These are phyloP conservation scores for Tetramitus jugosus DNA, from an alignment of 208 protist genomes.

Conservation along the genomic window DNA sequence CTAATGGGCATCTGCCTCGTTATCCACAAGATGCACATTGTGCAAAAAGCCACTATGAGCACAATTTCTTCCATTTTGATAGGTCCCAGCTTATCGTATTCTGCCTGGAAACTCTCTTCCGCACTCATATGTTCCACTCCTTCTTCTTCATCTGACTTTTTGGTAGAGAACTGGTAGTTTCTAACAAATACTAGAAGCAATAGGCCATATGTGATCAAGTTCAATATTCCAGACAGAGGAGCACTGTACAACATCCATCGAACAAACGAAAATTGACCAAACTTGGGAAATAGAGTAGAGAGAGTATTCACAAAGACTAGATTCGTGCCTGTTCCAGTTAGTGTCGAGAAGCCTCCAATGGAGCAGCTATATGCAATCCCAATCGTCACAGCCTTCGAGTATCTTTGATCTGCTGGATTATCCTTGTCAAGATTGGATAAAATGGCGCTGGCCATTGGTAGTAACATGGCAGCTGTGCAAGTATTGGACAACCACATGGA, in stretches of 20 bases:
- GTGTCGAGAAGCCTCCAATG: background rate
- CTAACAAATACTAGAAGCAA: too few relatives aligned
- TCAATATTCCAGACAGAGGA: background rate
- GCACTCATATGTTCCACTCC: too few relatives aligned
- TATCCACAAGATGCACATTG: background rate
- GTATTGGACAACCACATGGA: background rate
- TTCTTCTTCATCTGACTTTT: too few relatives aligned
- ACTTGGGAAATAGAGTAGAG: background rate
- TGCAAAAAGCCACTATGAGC: background rate
- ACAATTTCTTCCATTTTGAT: background rate
- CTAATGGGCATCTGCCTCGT: background rate
- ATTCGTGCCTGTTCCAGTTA: conserved; percentile 15
- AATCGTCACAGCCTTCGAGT: background rate
- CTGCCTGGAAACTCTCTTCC: background rate
- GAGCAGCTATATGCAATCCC: background rate
- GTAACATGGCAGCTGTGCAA: background rate
- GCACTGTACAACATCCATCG: background rate
- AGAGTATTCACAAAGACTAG: background rate
- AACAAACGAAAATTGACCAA: background rate
- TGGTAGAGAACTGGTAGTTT: too few relatives aligned
- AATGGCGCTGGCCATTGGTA: background rate
- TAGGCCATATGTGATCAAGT: too few relatives aligned
- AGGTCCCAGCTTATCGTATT: background rate
- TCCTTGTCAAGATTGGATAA: background rate
- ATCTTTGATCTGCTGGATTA: background rate